A percentile compares a stretch with the other conserved stretches of the same genome.
phyloP scores from a whole-genome alignment of 108 stramenopile species.

The Nitzschia sp. region DNA sequence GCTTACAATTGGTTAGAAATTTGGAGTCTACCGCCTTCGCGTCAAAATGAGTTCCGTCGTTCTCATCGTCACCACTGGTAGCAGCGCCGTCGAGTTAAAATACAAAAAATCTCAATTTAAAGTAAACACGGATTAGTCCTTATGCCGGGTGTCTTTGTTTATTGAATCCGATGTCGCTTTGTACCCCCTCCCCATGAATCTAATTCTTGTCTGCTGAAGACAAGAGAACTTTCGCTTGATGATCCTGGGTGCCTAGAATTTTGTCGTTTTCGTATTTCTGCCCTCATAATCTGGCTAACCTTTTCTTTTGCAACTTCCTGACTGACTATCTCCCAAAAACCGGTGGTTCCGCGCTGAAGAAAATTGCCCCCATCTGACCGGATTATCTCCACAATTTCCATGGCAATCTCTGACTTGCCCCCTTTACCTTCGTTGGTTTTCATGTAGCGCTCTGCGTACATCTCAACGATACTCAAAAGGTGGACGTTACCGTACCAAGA shows the following conservation, averaged over 20 bases:
- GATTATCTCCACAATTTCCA: neutral
- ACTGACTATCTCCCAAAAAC: slow-evolving; percentile 11
- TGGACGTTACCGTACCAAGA: neutral
- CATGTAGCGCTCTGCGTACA: neutral
- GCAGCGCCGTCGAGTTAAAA: no score
- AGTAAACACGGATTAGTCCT: no score
- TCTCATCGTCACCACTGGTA: no score
- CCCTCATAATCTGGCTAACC: slow-evolving; percentile 18
- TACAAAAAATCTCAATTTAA: no score
- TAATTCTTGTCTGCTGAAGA: no score
- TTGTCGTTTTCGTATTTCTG: neutral
- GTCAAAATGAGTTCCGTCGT: no score
- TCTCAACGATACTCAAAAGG: neutral
- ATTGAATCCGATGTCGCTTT: no score
- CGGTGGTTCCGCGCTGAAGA: neutral
- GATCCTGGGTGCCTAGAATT: no score
- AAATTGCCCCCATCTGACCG: slow-evolving; percentile 7
- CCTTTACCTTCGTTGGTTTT: neutral
- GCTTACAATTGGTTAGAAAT: slow-evolving; percentile 7
- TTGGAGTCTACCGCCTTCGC: no score
- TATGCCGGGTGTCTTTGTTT: no score
- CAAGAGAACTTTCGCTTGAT: no score
- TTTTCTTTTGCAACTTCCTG: slow-evolving; percentile 16
- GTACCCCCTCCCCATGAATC: no score
- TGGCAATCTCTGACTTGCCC: neutral